Base-by-base conservation (phyloP, 176 grass and related monocot genomes). In the Secale cereale region DNA sequence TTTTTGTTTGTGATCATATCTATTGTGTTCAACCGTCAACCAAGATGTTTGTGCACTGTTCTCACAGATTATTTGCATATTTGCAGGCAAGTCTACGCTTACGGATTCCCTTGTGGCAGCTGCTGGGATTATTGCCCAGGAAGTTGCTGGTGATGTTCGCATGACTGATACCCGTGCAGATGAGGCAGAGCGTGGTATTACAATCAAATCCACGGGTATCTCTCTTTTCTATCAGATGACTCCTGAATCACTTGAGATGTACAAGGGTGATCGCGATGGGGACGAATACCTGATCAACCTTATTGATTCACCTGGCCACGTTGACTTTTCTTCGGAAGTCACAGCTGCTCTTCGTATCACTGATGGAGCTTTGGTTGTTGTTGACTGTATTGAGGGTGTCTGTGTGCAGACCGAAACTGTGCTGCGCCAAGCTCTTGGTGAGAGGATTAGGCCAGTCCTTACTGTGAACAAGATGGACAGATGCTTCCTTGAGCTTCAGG, bases 401-500 rank as follows among this genome's bases (percentile, higher is more conserved):
- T 91, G 88, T 23, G 91, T 95, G 22, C 94, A 95, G 36, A 91
- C 94, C 30, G 91, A 95, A 70, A 95, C 90, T 74, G 86, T 95
- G n/a, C 83, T 95, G 5, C 86, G 88, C 25, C 94, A 95, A 78
- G 90, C 91, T 1, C 77, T 95, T 56, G 90, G 88, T 59, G 91
- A 95, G 84, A 95, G 91, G 84, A 95, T 95, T 65, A 92, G 88
- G 80, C 94, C 88, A 82, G 88, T 95, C 15, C 88, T 95, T 57
- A 92, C 90, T 30, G 88, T 93, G 60, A 92, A 95, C 86, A 95
- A 95, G 85, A 92, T 95, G 86, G 94, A 95, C 59, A 81, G 81
- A 14, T 95, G 90, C 35, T 95, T 95, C 82, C 83, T 92, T 41
- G 94, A 95, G 81, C 88, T 92, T 78, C 94, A 96, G 59, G 88